These are phyloP conservation scores for Testicularia cyperi DNA, from an alignment of 1,284 basidiomycete species.

Conservation along the genomic window DNA sequence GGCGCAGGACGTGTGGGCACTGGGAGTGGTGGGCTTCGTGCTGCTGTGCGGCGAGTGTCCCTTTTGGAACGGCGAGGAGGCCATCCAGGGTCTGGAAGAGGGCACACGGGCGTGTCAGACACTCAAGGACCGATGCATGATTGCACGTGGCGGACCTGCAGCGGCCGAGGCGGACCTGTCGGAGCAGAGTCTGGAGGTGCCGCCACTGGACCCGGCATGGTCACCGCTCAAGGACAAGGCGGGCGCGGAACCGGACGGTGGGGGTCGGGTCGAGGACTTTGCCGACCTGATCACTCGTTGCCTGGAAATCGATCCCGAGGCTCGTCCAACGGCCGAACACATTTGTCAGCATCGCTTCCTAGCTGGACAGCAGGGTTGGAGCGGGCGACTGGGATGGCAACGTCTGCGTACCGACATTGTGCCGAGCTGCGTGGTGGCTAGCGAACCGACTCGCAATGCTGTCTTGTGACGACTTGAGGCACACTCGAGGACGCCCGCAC, in stretches of 20 bases:
- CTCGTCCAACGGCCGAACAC: conserved; percentile 73
- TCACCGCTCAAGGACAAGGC: conserved; percentile 23
- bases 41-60: conserved; percentile 93
- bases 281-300: conserved; percentile 77
- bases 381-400: conserved; percentile 56
- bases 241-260: conserved; percentile 66
- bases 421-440: conserved; percentile 13
- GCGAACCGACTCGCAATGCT: too few species aligned
- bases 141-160: conserved; percentile 20
- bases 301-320: conserved; percentile 67
- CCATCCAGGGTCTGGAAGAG: conserved; percentile 45
- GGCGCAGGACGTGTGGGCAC: conserved; percentile 97
- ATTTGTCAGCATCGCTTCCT: conserved; percentile 78
- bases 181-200: conserved; percentile 11
- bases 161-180: conserved; percentile 11
- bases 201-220: conserved; percentile 25
- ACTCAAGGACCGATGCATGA: conserved; percentile 43
- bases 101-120: conserved; percentile 50
- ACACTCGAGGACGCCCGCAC: too few species aligned
- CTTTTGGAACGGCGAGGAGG: conserved; percentile 65
- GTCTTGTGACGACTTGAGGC: too few species aligned
- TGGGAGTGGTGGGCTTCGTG: conserved; percentile 96
- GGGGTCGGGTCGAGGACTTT: conserved; percentile 77
- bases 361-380: conserved; percentile 65
- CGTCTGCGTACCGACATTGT: conserved; percentile 16